Percentiles rank a stretch among this genome's conserved stretches.
These are phyloP conservation scores for Phanerodontia chrysosporium DNA, from an alignment of 768 basidiomycete species.

Conservation along the genomic window DNA sequence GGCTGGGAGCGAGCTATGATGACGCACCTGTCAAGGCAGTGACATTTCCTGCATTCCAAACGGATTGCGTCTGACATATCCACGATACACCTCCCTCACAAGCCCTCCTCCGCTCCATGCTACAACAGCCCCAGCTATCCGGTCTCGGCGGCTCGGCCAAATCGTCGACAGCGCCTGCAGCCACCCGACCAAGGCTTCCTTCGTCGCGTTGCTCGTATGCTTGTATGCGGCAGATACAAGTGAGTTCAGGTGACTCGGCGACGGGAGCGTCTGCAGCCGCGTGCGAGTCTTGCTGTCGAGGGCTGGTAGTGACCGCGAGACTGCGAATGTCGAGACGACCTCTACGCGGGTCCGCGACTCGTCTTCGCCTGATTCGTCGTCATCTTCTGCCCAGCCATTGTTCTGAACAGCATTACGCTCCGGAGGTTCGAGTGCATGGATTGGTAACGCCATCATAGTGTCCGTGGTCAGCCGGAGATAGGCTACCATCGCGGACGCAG, in stretches of 20 bases:
- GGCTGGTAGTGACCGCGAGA: slow-evolving; percentile 29
- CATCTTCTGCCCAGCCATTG: slow-evolving; percentile 14
- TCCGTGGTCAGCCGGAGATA: slow-evolving; percentile 52
- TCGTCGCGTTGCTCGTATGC: slow-evolving; percentile 16
- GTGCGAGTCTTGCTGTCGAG: slow-evolving; percentile 59
- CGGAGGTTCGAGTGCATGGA: slow-evolving; percentile 46
- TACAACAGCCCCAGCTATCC: slow-evolving; percentile 52
- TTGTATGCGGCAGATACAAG: slow-evolving; percentile 45
- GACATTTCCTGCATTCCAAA: slow-evolving; percentile 54
- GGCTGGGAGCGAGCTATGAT: neutral
- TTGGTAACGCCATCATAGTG: slow-evolving; percentile 51
- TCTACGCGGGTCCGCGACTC: slow-evolving; percentile 25
- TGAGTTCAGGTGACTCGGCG: slow-evolving; percentile 47
- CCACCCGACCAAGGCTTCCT: slow-evolving; percentile 48
- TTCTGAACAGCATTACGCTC: slow-evolving; percentile 12
- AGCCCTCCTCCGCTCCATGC: slow-evolving; percentile 54
- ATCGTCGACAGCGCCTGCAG: slow-evolving; percentile 52
- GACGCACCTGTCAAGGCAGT: slow-evolving; percentile 36
- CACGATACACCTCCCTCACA: slow-evolving; percentile 72
- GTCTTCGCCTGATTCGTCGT: slow-evolving; percentile 28
- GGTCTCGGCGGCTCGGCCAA: slow-evolving; percentile 57
- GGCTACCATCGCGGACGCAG: slow-evolving; percentile 38
- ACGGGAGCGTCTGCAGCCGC: slow-evolving; percentile 56
- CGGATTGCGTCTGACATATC: slow-evolving; percentile 54
- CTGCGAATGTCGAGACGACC: slow-evolving; percentile 34